Base-by-base conservation (phyloP, 208 protist species). In the Leishmania braziliensis region DNA sequence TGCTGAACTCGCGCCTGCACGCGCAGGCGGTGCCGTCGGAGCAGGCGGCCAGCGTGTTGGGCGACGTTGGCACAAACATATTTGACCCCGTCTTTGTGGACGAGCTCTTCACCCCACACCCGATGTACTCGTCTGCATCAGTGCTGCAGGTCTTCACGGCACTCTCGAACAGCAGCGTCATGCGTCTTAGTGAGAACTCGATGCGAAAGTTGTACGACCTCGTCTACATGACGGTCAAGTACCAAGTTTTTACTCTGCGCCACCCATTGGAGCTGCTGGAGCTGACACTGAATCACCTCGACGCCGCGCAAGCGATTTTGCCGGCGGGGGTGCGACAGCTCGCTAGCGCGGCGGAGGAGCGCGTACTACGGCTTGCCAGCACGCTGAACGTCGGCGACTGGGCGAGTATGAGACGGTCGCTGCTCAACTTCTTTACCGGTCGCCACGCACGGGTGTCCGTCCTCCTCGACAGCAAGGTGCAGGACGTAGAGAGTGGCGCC, bases 191-290 rank as follows among this genome's bases (percentile, higher is more conserved):
- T 71, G 86, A 91, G 20, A 88, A 89, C 69, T 96, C 90, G 5
- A 96, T 98, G 93, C 89, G 91, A 14, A 98, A 98, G 89, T 86
- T 99, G 16, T 98, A 94, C 86, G 98, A 98, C 65, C 85, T 99
- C 8, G 97, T 98, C 86, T 89, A 86, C 43, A 98, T 98, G 94
- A 93, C 90, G n/a, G 82, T 98, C 51, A 99, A 99, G 86, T 96
- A 98, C 56, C 94, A 98, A 79, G 18, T 98, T 33, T 71, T 96
- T 53, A 86, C 86, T 0, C 82, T 95, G 75, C 85, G 86, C 20
- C 92, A 98, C 66, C 95, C 98, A 3, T 68, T 90, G 36, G 96
- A 98, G 80, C 70, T 98, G 63, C 63, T 97, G 10, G 92, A 95
- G 78, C 82, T 95, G 50, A 98, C 95, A 6, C 78, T 96, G 43